Base-by-base conservation (phyloP, 331 rosid species). In the Malus hybrid region DNA sequence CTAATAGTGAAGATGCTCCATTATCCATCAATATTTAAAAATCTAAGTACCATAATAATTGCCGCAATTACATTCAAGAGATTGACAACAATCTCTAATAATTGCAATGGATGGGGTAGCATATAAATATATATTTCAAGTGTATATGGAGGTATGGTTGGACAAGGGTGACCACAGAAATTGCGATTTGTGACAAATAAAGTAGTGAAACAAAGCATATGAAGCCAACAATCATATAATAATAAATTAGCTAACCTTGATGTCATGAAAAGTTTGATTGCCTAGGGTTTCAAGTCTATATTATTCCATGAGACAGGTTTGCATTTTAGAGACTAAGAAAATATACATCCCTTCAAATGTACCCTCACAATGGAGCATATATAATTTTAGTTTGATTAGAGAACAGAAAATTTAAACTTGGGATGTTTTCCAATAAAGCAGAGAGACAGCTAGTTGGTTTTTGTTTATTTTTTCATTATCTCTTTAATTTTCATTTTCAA, bases 41-140 rank as follows among this genome's bases (percentile, higher is more conserved):
- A 8, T 66, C 1, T 28, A 26, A 46, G 5, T 69, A 48, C 33
- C 11, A 13, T 16, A 24, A 68, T 69, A 44, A 44, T 44, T 10
- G 50, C 50, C 50, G 1, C 50, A 44, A 44, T 11, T 44, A 44
- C 50, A 44, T 44, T 44, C 50, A 44, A 44, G 50, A 44, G 44
- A 46, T 69, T 19, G 60, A 18, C 60, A 55, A 55, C 60, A 19
- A 55, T 55, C 60, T 55, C 46, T 29, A 70, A 55, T 71, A 71
- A 71, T 71, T 71, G 32, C 26, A 71, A 12, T 71, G 30, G 13
- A 11, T 71, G 75, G 75, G n/a, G 66, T 32, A 28, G 66, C 66
- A 62, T 62, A 62, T 57, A 39, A 9, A 39, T 19, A 56, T 57
- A 20, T 22, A 58, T 58, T 55, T 55, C 34, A 61, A 11, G 29